Conservation (phyloP, 306 rosid genomes). For the Phaseolus lunatus region DNA sequence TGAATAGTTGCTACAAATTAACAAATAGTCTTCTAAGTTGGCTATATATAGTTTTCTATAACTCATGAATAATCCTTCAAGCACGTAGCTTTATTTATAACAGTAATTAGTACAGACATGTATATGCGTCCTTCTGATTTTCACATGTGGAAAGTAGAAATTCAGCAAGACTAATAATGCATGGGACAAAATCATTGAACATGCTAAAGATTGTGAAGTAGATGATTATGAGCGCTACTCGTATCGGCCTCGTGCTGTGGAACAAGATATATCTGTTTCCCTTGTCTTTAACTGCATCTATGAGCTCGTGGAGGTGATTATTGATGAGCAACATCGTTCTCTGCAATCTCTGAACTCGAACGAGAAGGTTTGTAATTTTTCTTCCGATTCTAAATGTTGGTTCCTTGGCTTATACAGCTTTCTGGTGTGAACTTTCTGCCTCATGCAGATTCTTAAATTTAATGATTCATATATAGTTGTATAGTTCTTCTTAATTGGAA, state of each 20-base stretch:
- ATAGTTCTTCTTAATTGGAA: neutral
- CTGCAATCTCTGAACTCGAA: conserved; percentile 9
- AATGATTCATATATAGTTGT: neutral
- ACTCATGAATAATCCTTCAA: too few species aligned
- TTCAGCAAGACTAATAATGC: conserved; percentile 24
- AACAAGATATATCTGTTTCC: neutral
- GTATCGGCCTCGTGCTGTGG: neutral
- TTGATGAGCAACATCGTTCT: conserved; percentile 26
- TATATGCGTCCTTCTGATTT: neutral
- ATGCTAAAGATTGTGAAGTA: conserved; percentile 51
- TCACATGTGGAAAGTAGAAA: conserved; percentile 50
- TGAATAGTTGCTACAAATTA: too few species aligned
- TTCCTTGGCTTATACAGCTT: neutral
- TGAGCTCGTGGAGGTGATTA: conserved; percentile 42
- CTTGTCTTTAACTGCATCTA: conserved; percentile 52
- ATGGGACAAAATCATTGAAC: conserved; percentile 54
- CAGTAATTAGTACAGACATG: neutral
- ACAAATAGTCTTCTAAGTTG: too few species aligned
- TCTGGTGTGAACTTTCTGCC: neutral
- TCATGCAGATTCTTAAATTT: neutral
- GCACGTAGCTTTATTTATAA: too few species aligned
- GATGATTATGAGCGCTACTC: conserved; percentile 33
- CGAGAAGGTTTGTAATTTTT: conserved; percentile 28
- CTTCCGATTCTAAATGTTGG: neutral
- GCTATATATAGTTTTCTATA: too few species aligned